phyloP scores from a whole-genome alignment of 176 grass and related monocot genomes.

The Cenchrus americanus region DNA sequence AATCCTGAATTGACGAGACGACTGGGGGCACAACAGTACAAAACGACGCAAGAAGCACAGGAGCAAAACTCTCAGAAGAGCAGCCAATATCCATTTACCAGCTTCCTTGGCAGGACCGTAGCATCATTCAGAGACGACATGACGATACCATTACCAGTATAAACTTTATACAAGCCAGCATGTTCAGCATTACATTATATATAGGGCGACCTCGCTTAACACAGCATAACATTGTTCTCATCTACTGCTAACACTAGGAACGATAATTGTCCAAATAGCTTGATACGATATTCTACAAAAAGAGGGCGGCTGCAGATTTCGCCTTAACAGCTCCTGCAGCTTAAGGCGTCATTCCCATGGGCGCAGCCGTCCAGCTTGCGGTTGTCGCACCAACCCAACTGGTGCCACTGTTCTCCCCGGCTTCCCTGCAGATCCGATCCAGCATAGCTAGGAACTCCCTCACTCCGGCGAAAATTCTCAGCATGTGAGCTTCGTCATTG shows the following conservation, averaged over 20 bases:
- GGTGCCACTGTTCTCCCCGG: conserved; percentile 47
- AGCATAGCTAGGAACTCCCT: conserved; percentile 71
- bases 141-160: conserved; percentile 5
- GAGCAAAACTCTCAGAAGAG: neutral
- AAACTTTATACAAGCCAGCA: conserved; percentile 38
- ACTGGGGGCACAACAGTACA: neutral
- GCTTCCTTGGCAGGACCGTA: neutral
- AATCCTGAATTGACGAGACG: neutral
- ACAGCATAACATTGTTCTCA: conserved; percentile 33
- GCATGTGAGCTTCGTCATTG: conserved; percentile 52
- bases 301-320: neutral
- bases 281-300: conserved; percentile 45
- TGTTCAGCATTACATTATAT: conserved; percentile 20
- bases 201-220: neutral
- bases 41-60: neutral
- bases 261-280: conserved; percentile 13
- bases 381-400: conserved; percentile 12
- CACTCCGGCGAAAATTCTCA: conserved; percentile 63
- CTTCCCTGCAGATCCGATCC: conserved; percentile 68
- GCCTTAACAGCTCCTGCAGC: neutral
- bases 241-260: conserved; percentile 25
- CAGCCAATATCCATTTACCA: neutral
- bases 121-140: neutral
- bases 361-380: neutral
- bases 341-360: conserved; percentile 42